phyloP scores from a whole-genome alignment of 306 rosid species.

The Dryas drummondii region DNA sequence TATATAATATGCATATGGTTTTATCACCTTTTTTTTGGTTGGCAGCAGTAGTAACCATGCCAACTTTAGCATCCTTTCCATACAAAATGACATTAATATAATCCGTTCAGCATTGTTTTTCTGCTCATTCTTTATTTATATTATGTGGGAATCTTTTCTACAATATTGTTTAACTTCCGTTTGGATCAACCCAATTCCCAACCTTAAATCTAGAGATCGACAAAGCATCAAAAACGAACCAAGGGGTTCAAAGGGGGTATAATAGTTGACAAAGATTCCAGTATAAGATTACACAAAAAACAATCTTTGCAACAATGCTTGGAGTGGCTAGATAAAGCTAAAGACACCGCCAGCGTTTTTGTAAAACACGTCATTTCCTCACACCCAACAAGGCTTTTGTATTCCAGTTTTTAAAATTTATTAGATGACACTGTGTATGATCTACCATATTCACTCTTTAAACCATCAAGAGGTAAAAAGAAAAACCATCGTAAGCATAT shows the following conservation, averaged over 20 bases:
- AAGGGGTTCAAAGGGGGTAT: slow-evolving; percentile 6
- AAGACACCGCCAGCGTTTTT: slow-evolving; percentile 40
- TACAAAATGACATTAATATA: not conserved
- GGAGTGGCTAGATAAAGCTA: slow-evolving; percentile 6
- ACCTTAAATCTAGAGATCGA: not conserved
- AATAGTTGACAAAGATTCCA: slow-evolving; percentile 40
- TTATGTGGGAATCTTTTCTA: not conserved
- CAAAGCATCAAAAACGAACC: not conserved
- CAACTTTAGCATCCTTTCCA: not conserved
- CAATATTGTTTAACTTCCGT: not conserved
- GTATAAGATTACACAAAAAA: slow-evolving; percentile 34
- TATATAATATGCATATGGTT: no score
- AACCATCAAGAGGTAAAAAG: not conserved
- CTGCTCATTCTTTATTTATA: not conserved
- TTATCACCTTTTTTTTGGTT: no score
- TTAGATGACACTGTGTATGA: not conserved
- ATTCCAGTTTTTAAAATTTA: not conserved
- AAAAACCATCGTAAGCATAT: not conserved
- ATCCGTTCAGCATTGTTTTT: not conserved
- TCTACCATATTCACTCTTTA: not conserved
- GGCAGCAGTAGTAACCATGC: not conserved
- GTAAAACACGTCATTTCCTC: slow-evolving; percentile 21
- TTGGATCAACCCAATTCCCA: not conserved
- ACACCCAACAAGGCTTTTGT: slow-evolving; percentile 15
- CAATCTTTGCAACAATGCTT: slow-evolving; percentile 23